Evolutionary conservation across 805 yeast genomes (phyloP), one percentile per base, ranked within the genome.

Genomic region (Lipomyces orientalis): DNA sequence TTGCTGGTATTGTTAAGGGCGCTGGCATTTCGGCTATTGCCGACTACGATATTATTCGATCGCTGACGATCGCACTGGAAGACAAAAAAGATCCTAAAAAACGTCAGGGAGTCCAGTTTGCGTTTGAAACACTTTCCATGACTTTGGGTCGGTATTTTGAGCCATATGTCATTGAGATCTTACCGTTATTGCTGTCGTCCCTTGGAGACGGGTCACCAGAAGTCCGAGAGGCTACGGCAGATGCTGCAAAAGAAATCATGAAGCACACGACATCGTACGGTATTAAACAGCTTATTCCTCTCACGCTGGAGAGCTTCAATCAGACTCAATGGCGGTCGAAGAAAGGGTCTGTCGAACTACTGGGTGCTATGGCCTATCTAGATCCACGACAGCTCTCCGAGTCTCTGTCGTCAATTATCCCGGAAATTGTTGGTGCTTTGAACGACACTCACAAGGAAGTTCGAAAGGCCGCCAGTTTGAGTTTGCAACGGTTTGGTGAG

Each of bases 381-480:
- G 97, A 94, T 75, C 99, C 99, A 2, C 85, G 95, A 1, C 99
- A 95, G 76, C 83, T 95, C 72, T 92, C 98, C 1, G 85, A 93
- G 0, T 92, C 97, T 0, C 82, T 95, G 73, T 90, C 97, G 0
- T 87, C 88, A 0, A 94, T 95, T 80, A 91, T 95, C 68, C 99
- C 99, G 1, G 97, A 94, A 76, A 93, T 95, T 79, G 99, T 94
- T 65, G 93, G 95, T 71, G 97, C 93, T 33, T 82, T 95, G 76
- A 93, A 90, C 75, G 99, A 95, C 75, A 87, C 98, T 0, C 99
- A 95, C 79, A 94, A 94, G 76, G 99, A 95, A 76, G 99, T 95
- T 25, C 85, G 99, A 69, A 91, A 90, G 72, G 96, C 99, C 1
- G 99, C 98, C 1, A 97, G 91, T 76, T 87, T 85, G 73, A 86